phyloP scores from a whole-genome alignment of 1,284 basidiomycete genomes.

The Pseudozyma thailandica region DNA sequence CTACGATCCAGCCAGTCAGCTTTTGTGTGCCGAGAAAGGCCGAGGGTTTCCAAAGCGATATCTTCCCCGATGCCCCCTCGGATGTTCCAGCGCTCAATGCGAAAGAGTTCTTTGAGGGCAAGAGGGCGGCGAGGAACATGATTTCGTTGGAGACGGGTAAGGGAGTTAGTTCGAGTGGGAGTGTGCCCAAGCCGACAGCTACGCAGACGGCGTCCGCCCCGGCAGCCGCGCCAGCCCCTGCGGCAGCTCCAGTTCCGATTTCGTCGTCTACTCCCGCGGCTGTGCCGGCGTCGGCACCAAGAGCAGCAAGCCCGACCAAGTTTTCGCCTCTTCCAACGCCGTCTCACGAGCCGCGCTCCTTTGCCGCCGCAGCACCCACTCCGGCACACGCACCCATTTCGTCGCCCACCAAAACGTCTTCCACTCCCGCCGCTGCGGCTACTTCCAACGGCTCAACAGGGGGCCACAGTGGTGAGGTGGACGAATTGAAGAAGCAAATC shows the following conservation, averaged over 20 bases:
- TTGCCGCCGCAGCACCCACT: slow-evolving; percentile 2
- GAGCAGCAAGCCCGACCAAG: slow-evolving; percentile 25
- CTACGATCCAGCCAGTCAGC: slow-evolving; percentile 83
- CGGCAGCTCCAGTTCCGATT: slow-evolving; percentile 6
- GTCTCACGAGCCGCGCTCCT: slow-evolving; percentile 1
- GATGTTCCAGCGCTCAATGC: slow-evolving; percentile 82
- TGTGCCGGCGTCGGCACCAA: slow-evolving; percentile 19
- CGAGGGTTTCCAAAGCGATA: slow-evolving; percentile 90
- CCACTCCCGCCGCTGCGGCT: not conserved
- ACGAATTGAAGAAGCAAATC: slow-evolving; percentile 31
- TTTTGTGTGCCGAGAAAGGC: slow-evolving; percentile 94
- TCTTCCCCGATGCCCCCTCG: slow-evolving; percentile 90
- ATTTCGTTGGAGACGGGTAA: slow-evolving; percentile 70
- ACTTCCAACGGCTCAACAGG: slow-evolving; percentile 2
- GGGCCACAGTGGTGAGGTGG: slow-evolving; percentile 11
- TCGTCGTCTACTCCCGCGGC: slow-evolving; percentile 20
- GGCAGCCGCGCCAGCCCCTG: slow-evolving; percentile 24
- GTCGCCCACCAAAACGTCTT: not conserved
- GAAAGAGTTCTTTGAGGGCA: slow-evolving; percentile 83
- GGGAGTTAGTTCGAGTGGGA: slow-evolving; percentile 17
- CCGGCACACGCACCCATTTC: slow-evolving; percentile 4
- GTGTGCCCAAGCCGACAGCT: slow-evolving; percentile 7
- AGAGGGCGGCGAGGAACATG: slow-evolving; percentile 73
- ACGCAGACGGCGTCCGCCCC: slow-evolving; percentile 12
- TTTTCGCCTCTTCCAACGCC: slow-evolving; percentile 1